Evolutionary conservation across 2,329 filamentous ascomycete genomes (phyloP).

Genomic region (Cladorrhinum sp.): DNA sequence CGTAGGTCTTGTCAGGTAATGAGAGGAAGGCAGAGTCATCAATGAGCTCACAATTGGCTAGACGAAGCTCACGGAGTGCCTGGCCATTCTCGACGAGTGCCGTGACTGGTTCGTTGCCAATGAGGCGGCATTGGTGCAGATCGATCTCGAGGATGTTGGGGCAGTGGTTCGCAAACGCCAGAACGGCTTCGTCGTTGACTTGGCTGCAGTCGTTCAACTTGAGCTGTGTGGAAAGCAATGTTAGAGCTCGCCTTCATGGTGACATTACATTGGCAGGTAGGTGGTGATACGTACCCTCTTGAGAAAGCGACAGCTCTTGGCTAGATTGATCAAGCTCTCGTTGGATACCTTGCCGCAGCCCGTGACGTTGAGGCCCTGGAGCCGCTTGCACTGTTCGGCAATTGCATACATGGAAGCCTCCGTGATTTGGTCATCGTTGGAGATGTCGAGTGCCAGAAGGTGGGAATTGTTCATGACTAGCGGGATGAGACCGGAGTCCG

Average conservation of each 20-base stretch:
- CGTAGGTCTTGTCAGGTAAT: conserved; percentile 66
- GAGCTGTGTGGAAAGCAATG: conserved; percentile 49
- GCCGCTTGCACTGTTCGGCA: conserved; percentile 73
- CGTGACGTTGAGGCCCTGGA: conserved; percentile 93
- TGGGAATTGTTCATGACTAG: conserved; percentile 76
- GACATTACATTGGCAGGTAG: neutral
- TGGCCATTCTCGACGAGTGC: conserved; percentile 73
- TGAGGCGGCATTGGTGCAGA: conserved; percentile 75
- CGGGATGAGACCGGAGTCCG: conserved; percentile 76
- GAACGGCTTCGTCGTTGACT: conserved; percentile 75
- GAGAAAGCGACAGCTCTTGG: conserved; percentile 77
- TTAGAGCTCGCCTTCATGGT: conserved; percentile 8
- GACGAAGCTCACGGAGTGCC: conserved; percentile 83
- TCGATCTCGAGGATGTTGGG: conserved; percentile 96
- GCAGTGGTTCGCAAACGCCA: conserved; percentile 83
- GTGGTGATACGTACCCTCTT: conserved; percentile 64
- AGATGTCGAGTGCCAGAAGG: conserved; percentile 86
- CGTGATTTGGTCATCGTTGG: conserved; percentile 77
- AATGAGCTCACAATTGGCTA: conserved; percentile 81
- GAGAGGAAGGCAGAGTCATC: conserved; percentile 84
- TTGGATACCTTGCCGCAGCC: conserved; percentile 82
- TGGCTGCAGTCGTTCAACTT: conserved; percentile 94
- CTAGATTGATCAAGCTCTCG: conserved; percentile 76
- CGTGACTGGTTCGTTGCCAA: conserved; percentile 81
- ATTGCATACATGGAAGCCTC: conserved; percentile 75